Percentiles rank a stretch among this genome's conserved stretches.
These are phyloP conservation scores for Coriaria nepalensis DNA, from an alignment of 306 rosid species.

Conservation along the genomic window DNA sequence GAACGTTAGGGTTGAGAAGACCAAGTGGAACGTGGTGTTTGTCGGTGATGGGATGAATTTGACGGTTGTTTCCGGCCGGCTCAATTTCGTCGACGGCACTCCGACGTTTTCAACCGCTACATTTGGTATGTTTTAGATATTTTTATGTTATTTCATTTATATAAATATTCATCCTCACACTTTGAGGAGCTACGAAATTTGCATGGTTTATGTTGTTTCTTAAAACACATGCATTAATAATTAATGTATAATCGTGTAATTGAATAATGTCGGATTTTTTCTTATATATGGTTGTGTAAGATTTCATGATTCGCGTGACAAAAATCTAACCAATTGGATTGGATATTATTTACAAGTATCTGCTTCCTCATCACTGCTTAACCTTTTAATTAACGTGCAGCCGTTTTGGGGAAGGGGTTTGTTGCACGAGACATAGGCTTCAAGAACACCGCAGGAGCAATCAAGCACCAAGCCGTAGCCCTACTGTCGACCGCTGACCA, in stretches of 20 bases:
- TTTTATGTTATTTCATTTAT: not conserved
- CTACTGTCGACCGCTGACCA: slow-evolving; percentile 47
- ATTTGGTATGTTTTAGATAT: slow-evolving; percentile 34
- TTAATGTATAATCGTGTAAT: no score
- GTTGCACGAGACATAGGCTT: slow-evolving; percentile 58
- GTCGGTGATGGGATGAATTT: slow-evolving; percentile 41
- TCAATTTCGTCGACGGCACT: slow-evolving; percentile 60
- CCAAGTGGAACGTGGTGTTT: slow-evolving; percentile 61
- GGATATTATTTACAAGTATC: not conserved
- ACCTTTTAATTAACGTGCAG: slow-evolving; percentile 14
- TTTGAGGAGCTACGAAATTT: not conserved
- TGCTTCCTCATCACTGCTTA: not conserved
- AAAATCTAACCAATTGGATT: no score
- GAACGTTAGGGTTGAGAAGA: slow-evolving; percentile 46
- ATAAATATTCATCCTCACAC: no score
- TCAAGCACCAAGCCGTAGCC: slow-evolving; percentile 75
- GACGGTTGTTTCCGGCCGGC: slow-evolving; percentile 1
- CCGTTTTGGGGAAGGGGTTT: slow-evolving; percentile 52
- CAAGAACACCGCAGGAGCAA: slow-evolving; percentile 51
- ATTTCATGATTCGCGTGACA: no score
- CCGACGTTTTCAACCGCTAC: slow-evolving; percentile 68
- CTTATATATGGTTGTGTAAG: no score
- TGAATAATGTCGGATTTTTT: no score
- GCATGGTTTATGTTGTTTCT: not conserved
- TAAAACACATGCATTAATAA: no score